These are phyloP conservation scores for Plenodomus lindquistii DNA, from an alignment of 2,329 filamentous ascomycete genomes.

Conservation along the genomic window DNA sequence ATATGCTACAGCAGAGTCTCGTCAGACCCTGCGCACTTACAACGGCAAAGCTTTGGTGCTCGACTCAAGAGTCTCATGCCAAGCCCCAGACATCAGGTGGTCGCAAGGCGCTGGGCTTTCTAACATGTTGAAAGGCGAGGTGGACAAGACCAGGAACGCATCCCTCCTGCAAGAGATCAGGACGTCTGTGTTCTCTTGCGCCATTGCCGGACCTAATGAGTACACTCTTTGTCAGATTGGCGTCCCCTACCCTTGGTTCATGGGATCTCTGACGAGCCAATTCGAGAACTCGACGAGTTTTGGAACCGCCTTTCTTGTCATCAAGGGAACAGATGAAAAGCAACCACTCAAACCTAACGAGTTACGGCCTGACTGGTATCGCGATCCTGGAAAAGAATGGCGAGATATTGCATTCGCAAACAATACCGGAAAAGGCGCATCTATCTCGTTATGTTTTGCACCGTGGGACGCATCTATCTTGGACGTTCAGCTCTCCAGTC, in stretches of 20 bases:
- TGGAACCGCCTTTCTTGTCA: constrained; percentile 10
- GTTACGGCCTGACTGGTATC: too few species aligned
- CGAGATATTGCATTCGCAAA: neutral
- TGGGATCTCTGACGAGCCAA: constrained; percentile 2
- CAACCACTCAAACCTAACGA: neutral
- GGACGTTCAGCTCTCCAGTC: constrained; percentile 1
- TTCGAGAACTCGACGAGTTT: constrained; percentile 7
- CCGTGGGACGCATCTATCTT: constrained; percentile 10
- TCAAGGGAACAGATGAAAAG: neutral
- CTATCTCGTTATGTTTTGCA: constrained; percentile 8
- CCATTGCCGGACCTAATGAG: constrained; percentile 2
- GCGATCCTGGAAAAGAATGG: neutral
- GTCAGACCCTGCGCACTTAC: constrained; percentile 6
- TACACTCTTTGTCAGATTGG: constrained; percentile 7
- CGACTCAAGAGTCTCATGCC: constrained; percentile 11
- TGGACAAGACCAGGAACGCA: neutral
- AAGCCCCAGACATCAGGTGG: constrained; percentile 1
- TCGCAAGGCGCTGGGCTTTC: too few species aligned
- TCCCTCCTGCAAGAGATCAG: constrained; percentile 1
- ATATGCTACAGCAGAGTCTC: constrained; percentile 4
- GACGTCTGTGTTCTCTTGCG: constrained; percentile 2
- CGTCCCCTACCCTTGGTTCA: neutral
- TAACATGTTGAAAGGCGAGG: neutral
- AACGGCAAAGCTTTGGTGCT: constrained; percentile 8
- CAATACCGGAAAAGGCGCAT: neutral